Conservation (phyloP, 306 rosid genomes). For the Cicer pinnatifidum region DNA sequence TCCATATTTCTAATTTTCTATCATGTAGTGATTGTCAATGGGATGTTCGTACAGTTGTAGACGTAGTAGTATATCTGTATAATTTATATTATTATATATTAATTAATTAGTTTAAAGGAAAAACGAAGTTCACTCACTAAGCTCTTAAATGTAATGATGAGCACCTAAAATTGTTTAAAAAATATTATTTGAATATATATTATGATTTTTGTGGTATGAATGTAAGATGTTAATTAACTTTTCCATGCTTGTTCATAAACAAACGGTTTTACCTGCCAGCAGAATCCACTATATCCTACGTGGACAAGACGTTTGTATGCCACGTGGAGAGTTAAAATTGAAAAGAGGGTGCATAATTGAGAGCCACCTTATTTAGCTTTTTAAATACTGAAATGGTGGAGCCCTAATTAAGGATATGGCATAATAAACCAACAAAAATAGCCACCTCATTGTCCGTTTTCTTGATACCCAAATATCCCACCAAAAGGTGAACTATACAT, state of each 20-base stretch:
- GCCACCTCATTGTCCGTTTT: constrained; percentile 50
- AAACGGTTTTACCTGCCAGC: constrained; percentile 67
- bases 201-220: constrained; percentile 19
- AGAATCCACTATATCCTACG: constrained; percentile 48
- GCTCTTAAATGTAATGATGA: constrained; percentile 22
- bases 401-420: constrained; percentile 46
- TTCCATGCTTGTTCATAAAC: constrained; percentile 39
- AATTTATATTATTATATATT: neutral
- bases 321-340: constrained; percentile 50
- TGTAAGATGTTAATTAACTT: constrained; percentile 41
- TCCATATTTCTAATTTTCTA: constrained; percentile 1
- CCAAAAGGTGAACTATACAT: constrained; percentile 45
- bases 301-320: constrained; percentile 46
- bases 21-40: neutral
- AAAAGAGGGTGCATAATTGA: constrained; percentile 1
- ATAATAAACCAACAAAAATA: constrained; percentile 43
- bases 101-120: no score
- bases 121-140: neutral
- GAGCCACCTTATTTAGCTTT: constrained; percentile 52
- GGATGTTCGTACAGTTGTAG: neutral
- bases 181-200: neutral
- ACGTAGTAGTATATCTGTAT: neutral
- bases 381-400: constrained; percentile 59
- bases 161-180: constrained; percentile 18
- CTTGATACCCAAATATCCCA: constrained; percentile 74